Evolutionary conservation across 1,284 basidiomycete genomes (phyloP).

Genomic region (Flammula alnicola): DNA sequence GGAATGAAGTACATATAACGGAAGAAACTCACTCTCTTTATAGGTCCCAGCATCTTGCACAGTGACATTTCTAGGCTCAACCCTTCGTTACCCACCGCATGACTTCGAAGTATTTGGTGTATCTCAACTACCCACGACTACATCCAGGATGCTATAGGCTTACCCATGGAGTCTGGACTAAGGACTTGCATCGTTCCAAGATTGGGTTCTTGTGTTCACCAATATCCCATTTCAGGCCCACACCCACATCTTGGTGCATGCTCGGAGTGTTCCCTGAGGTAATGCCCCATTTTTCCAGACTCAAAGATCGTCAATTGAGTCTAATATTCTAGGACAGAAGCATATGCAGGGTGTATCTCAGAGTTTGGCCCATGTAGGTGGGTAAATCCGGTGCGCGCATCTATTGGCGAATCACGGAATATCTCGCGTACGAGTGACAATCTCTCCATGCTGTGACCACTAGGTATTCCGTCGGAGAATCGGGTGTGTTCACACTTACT

Average conservation of each 20-base stretch:
- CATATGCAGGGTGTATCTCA: constrained; percentile 4
- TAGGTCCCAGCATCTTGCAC: constrained; percentile 17
- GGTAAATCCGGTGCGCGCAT: constrained; percentile 2
- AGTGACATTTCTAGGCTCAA: constrained; percentile 9
- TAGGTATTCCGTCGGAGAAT: too few relatives aligned
- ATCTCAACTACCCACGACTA: constrained; percentile 16
- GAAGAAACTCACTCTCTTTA: constrained; percentile 17
- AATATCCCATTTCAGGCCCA: constrained; percentile 10
- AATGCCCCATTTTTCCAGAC: constrained; percentile 7
- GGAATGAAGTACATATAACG: constrained; percentile 7
- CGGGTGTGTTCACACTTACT: too few relatives aligned
- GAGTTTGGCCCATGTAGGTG: constrained; percentile 14
- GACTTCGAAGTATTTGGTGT: constrained; percentile 15
- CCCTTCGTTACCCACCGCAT: constrained; percentile 19
- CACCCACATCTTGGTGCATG: constrained; percentile 15
- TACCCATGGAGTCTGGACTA: constrained; percentile 2
- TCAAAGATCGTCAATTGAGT: constrained; percentile 14
- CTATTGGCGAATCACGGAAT: too few relatives aligned
- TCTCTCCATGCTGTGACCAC: too few relatives aligned
- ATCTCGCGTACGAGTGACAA: too few relatives aligned
- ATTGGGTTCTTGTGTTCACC: constrained; percentile 17
- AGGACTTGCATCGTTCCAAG: constrained; percentile 13
- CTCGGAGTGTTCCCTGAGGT: constrained; percentile 15
- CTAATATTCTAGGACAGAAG: constrained; percentile 9
- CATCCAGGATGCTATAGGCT: constrained; percentile 10